These are phyloP conservation scores for Tricholoma matsutake DNA, from an alignment of 768 basidiomycete species.

Conservation along the genomic window DNA sequence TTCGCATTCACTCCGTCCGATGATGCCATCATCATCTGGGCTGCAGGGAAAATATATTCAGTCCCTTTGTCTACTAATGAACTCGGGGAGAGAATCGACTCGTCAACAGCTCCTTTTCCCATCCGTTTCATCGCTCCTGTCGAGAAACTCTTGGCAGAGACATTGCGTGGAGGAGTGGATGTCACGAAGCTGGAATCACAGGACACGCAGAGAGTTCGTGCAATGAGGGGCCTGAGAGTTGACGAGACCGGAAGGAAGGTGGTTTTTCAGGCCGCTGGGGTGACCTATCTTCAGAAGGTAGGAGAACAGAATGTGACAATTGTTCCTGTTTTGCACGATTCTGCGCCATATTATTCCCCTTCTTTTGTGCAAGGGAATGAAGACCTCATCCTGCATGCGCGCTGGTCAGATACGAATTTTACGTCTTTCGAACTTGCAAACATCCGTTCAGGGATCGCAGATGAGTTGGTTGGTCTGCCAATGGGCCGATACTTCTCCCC, in stretches of 20 bases:
- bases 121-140: conserved; percentile 63
- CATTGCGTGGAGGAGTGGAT: conserved; percentile 46
- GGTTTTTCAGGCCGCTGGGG: conserved; percentile 68
- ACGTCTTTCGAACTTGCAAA: conserved; percentile 66
- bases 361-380: conserved; percentile 52
- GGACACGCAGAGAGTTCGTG: conserved; percentile 52
- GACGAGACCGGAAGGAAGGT: conserved; percentile 52
- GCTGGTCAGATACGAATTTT: conserved; percentile 66
- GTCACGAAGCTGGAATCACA: conserved; percentile 51
- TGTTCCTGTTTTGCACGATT: conserved; percentile 47
- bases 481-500: conserved; percentile 66
- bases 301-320: conserved; percentile 29
- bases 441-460: conserved; percentile 37
- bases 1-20: conserved; percentile 65
- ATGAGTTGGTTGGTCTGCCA: conserved; percentile 55
- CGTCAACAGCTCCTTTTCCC: conserved; percentile 37
- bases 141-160: conserved; percentile 62
- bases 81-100: conserved; percentile 49
- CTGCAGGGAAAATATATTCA: conserved; percentile 64
- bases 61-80: conserved; percentile 54
- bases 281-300: conserved; percentile 48
- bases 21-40: conserved; percentile 68
- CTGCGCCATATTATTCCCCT: conserved; percentile 63
- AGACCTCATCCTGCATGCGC: conserved; percentile 57
- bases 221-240: conserved; percentile 59